phyloP scores from a whole-genome alignment of 2,329 filamentous ascomycete genomes.

The Furcasterigmium furcatum region DNA sequence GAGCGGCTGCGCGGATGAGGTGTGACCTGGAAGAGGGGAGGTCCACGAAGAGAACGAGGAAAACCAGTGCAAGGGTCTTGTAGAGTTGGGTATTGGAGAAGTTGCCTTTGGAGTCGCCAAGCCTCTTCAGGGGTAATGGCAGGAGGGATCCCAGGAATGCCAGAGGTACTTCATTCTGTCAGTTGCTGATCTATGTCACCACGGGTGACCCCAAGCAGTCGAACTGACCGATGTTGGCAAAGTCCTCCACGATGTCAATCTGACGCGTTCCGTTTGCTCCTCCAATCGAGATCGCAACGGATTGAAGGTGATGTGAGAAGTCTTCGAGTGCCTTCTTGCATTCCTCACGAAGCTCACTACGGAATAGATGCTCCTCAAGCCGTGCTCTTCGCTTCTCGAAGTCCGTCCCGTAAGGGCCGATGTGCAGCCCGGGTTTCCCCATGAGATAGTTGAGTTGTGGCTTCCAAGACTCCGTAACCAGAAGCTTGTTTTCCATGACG shows the following conservation, averaged over 20 bases:
- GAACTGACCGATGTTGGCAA: background rate
- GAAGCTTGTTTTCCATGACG: background rate
- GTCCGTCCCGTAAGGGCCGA: background rate
- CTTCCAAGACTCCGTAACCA: background rate
- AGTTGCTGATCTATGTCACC: background rate
- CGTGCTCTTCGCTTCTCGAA: background rate
- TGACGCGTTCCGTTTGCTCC: background rate
- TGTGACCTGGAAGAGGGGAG: background rate
- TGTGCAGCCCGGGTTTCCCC: background rate
- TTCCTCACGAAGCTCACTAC: background rate
- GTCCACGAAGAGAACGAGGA: background rate
- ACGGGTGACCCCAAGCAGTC: background rate
- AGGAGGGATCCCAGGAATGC: background rate
- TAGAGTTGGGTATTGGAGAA: background rate
- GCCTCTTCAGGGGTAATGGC: background rate
- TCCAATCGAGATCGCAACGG: background rate
- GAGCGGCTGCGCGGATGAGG: background rate
- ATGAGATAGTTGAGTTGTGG: background rate
- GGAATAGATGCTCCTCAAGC: background rate
- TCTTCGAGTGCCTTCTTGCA: background rate
- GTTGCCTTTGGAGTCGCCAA: background rate
- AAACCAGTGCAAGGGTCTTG: background rate
- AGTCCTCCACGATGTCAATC: background rate
- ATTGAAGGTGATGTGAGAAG: background rate
- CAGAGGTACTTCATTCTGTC: background rate